A percentile compares a stretch with the other conserved stretches of the same genome.
phyloP scores from a whole-genome alignment of 2,329 filamentous ascomycete genomes.

The Domatiomyces catenatus region DNA sequence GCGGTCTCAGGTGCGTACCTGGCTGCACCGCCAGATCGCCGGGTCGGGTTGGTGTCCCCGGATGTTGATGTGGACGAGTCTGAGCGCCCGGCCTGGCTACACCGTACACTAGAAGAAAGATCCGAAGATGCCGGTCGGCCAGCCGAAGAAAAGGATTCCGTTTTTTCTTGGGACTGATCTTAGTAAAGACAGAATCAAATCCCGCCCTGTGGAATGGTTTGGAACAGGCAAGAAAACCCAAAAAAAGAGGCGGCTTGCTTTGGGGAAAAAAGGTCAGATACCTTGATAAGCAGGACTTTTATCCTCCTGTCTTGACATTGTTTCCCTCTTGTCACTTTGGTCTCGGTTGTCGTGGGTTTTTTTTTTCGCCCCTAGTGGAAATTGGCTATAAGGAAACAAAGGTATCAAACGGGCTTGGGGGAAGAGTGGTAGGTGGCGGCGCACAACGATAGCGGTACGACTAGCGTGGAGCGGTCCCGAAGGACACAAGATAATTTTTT shows the following conservation, averaged over 20 bases:
- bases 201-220: too few species aligned
- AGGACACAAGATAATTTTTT: background rate
- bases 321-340: background rate
- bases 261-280: background rate
- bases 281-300: background rate
- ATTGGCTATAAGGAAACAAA: background rate
- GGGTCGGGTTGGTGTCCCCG: background rate
- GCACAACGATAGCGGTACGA: background rate
- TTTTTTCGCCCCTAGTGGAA: background rate
- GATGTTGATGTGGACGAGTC: background rate
- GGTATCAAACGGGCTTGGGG: background rate
- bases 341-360: too few species aligned
- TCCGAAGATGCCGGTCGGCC: background rate
- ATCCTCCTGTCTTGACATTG: background rate
- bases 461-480: background rate
- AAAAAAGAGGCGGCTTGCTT: background rate
- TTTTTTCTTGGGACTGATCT: background rate
- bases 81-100: background rate
- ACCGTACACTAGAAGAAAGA: background rate
- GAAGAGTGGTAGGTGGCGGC: background rate
- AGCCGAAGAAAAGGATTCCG: background rate
- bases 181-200: too few species aligned
- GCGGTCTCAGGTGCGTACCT: too few species aligned
- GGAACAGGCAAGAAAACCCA: background rate
- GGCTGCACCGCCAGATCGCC: too few species aligned